Evolutionary conservation across 768 basidiomycete genomes (phyloP), one percentile per base, ranked within the genome.

Genomic region (Melanogaster broomeanus): DNA sequence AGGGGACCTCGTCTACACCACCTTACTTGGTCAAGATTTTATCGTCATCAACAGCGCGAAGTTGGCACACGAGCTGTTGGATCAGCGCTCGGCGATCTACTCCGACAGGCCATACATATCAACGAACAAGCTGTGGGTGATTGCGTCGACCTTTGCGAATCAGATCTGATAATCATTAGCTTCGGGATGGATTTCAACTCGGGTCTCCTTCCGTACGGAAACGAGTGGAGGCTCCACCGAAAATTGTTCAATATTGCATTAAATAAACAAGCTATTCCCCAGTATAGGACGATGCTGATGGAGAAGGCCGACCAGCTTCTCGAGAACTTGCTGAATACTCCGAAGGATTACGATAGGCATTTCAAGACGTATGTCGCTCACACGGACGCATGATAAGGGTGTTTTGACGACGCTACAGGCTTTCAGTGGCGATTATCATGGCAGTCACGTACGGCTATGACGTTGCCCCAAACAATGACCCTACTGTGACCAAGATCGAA

Each of bases 141-240:
- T 22, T 15, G 31, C 9, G 0, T 56, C 25, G 13, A 19, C 25
- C 6, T n/a, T 22, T 40, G 33, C 19, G 18, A 27, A 21, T 43
- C 6, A 12, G 40, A 15, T 16, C 37, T 3, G 21, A 22, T 10
- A 3, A 24, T 8, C 0, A 25, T 13, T 44, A 69, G 66, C 22
- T 64, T 69, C 41, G 67, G 67, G 15, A 53, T 69, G 52, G 57
- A 68, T 40, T 72, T 72, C 33, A 59, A 52, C 45, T 61, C 65
- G 30, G 60, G 48, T 1, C 50, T 69, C 39, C 49, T 72, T 33
- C 61, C 59, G 9, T 71, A 71, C 19, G 66, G 71, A 19, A 42
- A 51, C 39, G 16, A 25, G 24, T 72, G 67, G 71, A 57, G 61
- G 28, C 55, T 54, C 4, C 71, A 72, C 28, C 67, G 70, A 18